Conservation (phyloP, 2,329 filamentous ascomycete genomes). For the Helminthosporium solani region DNA sequence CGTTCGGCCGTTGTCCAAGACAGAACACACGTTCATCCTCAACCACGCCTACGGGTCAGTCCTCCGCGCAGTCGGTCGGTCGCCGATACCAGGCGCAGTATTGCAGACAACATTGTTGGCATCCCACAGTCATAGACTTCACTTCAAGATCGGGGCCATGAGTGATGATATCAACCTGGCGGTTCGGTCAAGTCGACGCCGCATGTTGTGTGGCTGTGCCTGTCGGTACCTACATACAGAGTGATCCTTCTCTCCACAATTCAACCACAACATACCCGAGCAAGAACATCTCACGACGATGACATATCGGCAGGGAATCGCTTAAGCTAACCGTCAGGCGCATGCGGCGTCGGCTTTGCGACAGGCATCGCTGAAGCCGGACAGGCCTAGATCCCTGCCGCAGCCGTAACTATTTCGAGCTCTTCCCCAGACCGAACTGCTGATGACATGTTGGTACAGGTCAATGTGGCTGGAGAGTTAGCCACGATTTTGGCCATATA, state of each 20-base stretch:
- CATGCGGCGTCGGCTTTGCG: not conserved
- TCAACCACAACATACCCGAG: not conserved
- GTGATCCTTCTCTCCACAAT: not conserved
- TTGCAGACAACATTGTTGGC: too few species aligned
- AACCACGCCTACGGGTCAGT: too few species aligned
- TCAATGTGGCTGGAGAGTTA: too few species aligned
- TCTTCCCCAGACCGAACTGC: not conserved
- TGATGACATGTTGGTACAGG: too few species aligned
- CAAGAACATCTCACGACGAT: not conserved
- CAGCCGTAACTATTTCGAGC: not conserved
- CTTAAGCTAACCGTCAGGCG: not conserved
- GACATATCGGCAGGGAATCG: not conserved
- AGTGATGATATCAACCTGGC: not conserved
- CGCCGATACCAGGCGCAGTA: too few species aligned
- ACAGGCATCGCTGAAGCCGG: not conserved
- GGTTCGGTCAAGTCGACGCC: constrained; percentile 1
- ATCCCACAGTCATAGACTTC: too few species aligned
- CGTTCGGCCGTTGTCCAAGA: not conserved
- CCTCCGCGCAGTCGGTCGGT: too few species aligned
- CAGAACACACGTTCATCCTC: not conserved
- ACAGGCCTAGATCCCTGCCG: not conserved
- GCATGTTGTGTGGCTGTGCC: too few species aligned
- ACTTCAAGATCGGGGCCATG: not conserved
- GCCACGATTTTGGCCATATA: too few species aligned
- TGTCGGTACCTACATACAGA: too few species aligned